Conservation (phyloP, 2,329 filamentous ascomycete species). For the Mollisiaceae sp. region DNA sequence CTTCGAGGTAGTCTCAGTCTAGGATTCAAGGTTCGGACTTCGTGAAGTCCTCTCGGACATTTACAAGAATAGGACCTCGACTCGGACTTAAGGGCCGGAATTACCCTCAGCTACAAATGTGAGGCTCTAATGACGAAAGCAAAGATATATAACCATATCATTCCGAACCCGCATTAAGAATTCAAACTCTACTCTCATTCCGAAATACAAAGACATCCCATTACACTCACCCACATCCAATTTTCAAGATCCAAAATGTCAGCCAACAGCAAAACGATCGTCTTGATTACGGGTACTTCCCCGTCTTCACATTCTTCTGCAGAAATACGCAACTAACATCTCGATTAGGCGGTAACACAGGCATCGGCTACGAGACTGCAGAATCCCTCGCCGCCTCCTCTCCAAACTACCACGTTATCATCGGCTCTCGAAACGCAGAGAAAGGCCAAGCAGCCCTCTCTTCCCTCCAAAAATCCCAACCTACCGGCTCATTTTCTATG, state of each 20-base stretch:
- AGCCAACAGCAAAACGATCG: slow-evolving; percentile 19
- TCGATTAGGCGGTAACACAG: slow-evolving; percentile 46
- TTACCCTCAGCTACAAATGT: too few species aligned
- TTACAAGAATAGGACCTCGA: too few species aligned
- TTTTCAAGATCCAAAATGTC: neutral
- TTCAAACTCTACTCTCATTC: too few species aligned
- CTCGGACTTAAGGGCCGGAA: too few species aligned
- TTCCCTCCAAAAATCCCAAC: slow-evolving; percentile 24
- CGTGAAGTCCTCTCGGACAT: too few species aligned
- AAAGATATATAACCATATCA: too few species aligned
- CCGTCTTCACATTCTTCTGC: neutral
- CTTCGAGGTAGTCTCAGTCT: too few species aligned
- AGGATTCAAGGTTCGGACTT: too few species aligned
- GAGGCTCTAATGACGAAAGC: too few species aligned
- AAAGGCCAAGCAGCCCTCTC: slow-evolving; percentile 32
- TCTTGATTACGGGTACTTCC: slow-evolving; percentile 27
- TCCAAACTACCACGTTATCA: slow-evolving; percentile 35
- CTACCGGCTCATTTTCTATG: slow-evolving; percentile 28
- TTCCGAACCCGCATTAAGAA: too few species aligned
- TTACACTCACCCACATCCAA: neutral
- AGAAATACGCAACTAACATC: slow-evolving; percentile 5
- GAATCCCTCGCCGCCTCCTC: slow-evolving; percentile 21
- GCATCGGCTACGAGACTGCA: slow-evolving; percentile 47
- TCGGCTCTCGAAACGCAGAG: slow-evolving; percentile 30
- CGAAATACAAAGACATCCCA: too few species aligned